phyloP scores from a whole-genome alignment of 2,329 filamentous ascomycete genomes.

The Trichophyton simii region DNA sequence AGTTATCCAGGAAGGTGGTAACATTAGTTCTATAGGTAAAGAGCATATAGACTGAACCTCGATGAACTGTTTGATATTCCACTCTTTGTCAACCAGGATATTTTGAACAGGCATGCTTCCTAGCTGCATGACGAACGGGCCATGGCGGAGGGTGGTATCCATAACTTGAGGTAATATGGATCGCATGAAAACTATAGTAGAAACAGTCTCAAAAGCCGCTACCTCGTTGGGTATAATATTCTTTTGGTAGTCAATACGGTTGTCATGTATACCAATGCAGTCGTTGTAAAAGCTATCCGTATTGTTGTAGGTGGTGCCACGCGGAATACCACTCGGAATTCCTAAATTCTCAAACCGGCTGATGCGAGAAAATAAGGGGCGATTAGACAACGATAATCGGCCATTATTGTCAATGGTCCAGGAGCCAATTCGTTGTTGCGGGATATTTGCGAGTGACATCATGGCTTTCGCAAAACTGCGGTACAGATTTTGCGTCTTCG shows the following conservation, averaged over 20 bases:
- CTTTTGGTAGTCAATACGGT: conserved; percentile 16
- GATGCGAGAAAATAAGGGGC: conserved; percentile 15
- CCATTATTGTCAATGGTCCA: conserved; percentile 17
- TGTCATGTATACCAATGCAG: conserved; percentile 17
- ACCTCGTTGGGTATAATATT: conserved; percentile 11
- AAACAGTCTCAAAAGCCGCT: conserved; percentile 7
- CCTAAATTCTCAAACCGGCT: conserved; percentile 16
- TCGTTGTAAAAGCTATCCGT: conserved; percentile 17
- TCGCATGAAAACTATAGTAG: conserved; percentile 20
- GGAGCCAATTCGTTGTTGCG: conserved; percentile 15
- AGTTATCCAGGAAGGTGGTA: conserved; percentile 19
- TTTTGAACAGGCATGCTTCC: conserved; percentile 26
- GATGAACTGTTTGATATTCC: conserved; percentile 25
- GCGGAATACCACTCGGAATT: conserved; percentile 16
- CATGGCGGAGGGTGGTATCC: conserved; percentile 18
- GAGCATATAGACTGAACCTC: conserved; percentile 27
- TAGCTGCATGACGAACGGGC: conserved; percentile 24
- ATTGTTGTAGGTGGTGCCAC: conserved; percentile 15
- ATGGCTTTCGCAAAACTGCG: conserved; percentile 12
- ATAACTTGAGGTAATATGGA: conserved; percentile 19
- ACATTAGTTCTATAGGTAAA: conserved; percentile 19
- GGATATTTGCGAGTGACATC: conserved; percentile 11
- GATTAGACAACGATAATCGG: conserved; percentile 13
- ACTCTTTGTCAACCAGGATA: conserved; percentile 17
- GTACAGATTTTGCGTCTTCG: conserved; percentile 12